Percentiles rank a stretch among this genome's conserved stretches.
These are phyloP conservation scores for Alternaria incomplexa DNA, from an alignment of 2,329 filamentous ascomycete genomes.

Conservation along the genomic window DNA sequence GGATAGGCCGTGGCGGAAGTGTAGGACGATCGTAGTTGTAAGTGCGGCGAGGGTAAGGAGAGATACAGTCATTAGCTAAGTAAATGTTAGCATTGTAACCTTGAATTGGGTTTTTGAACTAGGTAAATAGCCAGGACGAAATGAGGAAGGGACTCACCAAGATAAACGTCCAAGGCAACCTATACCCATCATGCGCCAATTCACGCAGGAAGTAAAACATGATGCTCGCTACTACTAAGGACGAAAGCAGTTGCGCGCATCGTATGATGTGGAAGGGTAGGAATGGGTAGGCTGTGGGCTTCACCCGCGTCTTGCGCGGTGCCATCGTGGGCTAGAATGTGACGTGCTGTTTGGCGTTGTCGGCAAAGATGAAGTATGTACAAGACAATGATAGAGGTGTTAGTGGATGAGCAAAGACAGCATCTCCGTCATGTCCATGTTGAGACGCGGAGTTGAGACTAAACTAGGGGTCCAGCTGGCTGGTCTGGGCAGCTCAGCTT, in stretches of 20 bases:
- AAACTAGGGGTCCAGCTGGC: not conserved
- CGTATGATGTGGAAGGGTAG: conserved; percentile 53
- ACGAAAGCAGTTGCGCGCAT: conserved; percentile 50
- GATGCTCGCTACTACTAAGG: conserved; percentile 59
- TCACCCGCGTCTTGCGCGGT: conserved; percentile 29
- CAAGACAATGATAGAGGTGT: not conserved
- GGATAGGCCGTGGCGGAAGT: conserved; percentile 60
- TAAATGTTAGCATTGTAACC: too few species aligned
- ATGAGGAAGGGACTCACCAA: conserved; percentile 52
- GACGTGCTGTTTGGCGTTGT: not conserved
- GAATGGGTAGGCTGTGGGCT: conserved; percentile 52
- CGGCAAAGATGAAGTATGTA: not conserved
- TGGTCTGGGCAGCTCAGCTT: not conserved
- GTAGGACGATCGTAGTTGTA: conserved; percentile 56
- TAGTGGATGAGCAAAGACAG: not conserved
- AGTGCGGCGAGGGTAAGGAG: conserved; percentile 59
- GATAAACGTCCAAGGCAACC: conserved; percentile 65
- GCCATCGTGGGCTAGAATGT: conserved; percentile 13
- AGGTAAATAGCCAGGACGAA: not conserved
- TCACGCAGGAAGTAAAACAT: conserved; percentile 63
- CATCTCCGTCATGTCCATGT: not conserved
- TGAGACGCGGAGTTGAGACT: not conserved
- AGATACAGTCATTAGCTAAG: conserved; percentile 59
- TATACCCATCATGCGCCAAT: conserved; percentile 58
- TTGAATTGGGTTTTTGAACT: too few species aligned